phyloP scores from a whole-genome alignment of 2,329 filamentous ascomycete species.

The Colletotrichum tanaceti region DNA sequence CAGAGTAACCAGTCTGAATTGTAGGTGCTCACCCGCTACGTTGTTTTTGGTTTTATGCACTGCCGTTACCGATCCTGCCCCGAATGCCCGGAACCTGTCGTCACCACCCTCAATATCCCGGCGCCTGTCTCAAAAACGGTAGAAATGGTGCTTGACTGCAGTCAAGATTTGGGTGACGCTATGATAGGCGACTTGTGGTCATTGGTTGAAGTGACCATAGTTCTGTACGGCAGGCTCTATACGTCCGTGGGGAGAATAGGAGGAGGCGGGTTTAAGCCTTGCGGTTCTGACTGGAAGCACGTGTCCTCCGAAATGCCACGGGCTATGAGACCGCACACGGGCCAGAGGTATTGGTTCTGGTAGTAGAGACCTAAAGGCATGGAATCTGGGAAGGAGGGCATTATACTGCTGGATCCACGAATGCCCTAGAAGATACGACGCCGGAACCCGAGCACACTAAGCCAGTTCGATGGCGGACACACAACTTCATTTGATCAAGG shows the following conservation, averaged over 20 bases:
- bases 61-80: background rate
- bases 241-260: background rate
- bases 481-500: background rate
- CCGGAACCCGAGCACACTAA: background rate
- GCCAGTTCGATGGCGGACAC: background rate
- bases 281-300: background rate
- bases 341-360: background rate
- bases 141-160: background rate
- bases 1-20: constrained; percentile 57
- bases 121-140: background rate
- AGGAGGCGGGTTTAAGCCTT: too few species aligned
- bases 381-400: background rate
- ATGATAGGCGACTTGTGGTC: background rate
- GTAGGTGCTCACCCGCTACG: constrained; percentile 53
- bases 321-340: background rate
- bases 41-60: background rate
- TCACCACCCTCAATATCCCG: background rate
- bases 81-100: background rate
- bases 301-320: background rate
- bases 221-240: background rate
- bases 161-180: background rate
- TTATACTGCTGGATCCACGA: background rate
- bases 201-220: background rate
- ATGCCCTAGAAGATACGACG: background rate
- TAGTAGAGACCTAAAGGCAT: background rate